phyloP scores from a whole-genome alignment of 1,139 yeast species.

The Debaryomyces sp. region DNA sequence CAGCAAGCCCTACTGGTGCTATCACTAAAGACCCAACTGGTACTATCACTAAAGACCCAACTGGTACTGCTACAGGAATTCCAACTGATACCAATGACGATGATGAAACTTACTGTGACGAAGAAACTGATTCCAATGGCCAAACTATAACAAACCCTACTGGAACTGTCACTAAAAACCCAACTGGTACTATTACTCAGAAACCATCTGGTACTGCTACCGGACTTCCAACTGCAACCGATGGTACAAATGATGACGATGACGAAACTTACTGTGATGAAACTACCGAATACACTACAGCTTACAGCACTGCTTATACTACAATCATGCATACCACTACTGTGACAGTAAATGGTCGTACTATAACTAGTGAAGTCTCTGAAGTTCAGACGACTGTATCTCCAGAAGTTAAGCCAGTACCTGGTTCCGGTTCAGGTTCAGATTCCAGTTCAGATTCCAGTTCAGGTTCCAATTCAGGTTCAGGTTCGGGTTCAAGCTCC shows the following conservation, averaged over 20 bases:
- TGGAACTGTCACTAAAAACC: no score
- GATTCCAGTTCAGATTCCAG: slow-evolving; percentile 16
- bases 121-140: not conserved
- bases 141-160: not conserved
- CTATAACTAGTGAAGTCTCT: slow-evolving; percentile 10
- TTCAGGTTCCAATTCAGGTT: slow-evolving; percentile 16
- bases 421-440: not conserved
- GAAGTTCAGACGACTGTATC: slow-evolving; percentile 4
- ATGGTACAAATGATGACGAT: not conserved
- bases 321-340: slow-evolving; percentile 5
- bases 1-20: not conserved
- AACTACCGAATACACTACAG: slow-evolving; percentile 3
- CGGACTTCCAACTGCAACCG: not conserved
- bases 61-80: not conserved
- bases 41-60: not conserved
- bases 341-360: slow-evolving; percentile 5
- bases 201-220: not conserved
- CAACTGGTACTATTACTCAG: not conserved
- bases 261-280: slow-evolving; percentile 6
- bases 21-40: not conserved
- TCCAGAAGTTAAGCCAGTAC: slow-evolving; percentile 4
- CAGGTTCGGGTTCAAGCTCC: slow-evolving; percentile 17
- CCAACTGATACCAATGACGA: slow-evolving; percentile 1
- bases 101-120: slow-evolving; percentile 8
- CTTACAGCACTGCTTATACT: slow-evolving; percentile 5